These are phyloP conservation scores for Grosmannia penicillata DNA, from an alignment of 2,329 filamentous ascomycete species.

Conservation along the genomic window DNA sequence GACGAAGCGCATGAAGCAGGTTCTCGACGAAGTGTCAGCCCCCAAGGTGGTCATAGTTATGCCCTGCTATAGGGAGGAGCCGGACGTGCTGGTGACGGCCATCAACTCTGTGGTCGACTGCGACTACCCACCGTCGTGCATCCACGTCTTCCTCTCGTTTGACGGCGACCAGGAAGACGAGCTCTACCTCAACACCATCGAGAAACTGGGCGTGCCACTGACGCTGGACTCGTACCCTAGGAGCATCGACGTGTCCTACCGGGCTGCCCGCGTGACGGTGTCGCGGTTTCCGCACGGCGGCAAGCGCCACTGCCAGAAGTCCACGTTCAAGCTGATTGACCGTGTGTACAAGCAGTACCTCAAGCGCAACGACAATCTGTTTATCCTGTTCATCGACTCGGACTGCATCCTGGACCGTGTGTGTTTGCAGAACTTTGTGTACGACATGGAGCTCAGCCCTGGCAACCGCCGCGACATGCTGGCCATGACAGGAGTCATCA, in stretches of 20 bases:
- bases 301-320: slow-evolving; percentile 87
- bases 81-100: slow-evolving; percentile 68
- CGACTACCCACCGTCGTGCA: slow-evolving; percentile 82
- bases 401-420: slow-evolving; percentile 87
- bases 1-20: slow-evolving; percentile 65
- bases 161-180: slow-evolving; percentile 85
- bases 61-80: slow-evolving; percentile 90
- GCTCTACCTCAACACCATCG: slow-evolving; percentile 73
- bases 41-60: slow-evolving; percentile 94
- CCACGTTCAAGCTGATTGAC: slow-evolving; percentile 85
- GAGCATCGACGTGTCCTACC: slow-evolving; percentile 82
- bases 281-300: slow-evolving; percentile 88
- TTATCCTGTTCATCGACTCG: slow-evolving; percentile 93
- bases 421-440: slow-evolving; percentile 94
- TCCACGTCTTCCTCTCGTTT: slow-evolving; percentile 91
- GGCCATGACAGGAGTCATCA: slow-evolving; percentile 96
- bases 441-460: slow-evolving; percentile 94
- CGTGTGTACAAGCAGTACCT: slow-evolving; percentile 81
- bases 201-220: slow-evolving; percentile 68
- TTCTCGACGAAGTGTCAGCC: slow-evolving; percentile 70
- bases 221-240: slow-evolving; percentile 66
- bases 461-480: slow-evolving; percentile 87
- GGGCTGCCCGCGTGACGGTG: slow-evolving; percentile 69
- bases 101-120: slow-evolving; percentile 86
- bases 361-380: slow-evolving; percentile 77